Conservation (phyloP, 176 grass and related monocot species). For the Paspalum notatum region DNA sequence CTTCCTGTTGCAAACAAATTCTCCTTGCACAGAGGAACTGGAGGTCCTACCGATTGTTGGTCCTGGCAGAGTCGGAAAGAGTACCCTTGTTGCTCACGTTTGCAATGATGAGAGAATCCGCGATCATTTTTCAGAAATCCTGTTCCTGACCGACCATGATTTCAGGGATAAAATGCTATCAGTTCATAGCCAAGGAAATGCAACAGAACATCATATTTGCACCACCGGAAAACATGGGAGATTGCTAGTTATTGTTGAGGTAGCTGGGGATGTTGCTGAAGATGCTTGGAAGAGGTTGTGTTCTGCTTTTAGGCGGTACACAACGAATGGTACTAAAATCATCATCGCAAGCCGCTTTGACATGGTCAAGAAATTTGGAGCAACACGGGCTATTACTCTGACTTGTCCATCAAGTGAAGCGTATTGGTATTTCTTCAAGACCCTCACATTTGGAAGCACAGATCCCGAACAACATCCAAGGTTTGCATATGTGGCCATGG, state of each 20-base stretch:
- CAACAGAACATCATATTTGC: neutral
- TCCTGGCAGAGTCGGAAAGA: neutral
- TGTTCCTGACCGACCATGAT: neutral
- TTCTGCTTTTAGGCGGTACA: neutral
- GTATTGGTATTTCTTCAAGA: neutral
- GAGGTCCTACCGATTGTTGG: neutral
- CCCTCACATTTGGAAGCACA: neutral
- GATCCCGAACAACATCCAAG: neutral
- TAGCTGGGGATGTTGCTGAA: neutral
- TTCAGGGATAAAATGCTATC: neutral
- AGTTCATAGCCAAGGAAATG: neutral
- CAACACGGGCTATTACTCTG: neutral
- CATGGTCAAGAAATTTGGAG: neutral
- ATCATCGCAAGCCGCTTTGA: neutral
- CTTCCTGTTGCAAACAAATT: neutral
- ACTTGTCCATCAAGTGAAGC: neutral
- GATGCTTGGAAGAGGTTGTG: neutral
- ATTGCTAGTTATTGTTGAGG: neutral
- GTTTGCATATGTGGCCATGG: neutral
- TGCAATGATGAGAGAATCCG: slow-evolving; percentile 11
- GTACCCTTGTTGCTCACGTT: slow-evolving; percentile 23
- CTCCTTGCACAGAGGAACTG: neutral
- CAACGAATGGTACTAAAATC: neutral
- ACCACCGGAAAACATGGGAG: neutral
- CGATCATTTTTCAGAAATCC: neutral